These are phyloP conservation scores for Fragilariopsis cylindrus DNA, from an alignment of 108 stramenopile genomes.

Conservation along the genomic window DNA sequence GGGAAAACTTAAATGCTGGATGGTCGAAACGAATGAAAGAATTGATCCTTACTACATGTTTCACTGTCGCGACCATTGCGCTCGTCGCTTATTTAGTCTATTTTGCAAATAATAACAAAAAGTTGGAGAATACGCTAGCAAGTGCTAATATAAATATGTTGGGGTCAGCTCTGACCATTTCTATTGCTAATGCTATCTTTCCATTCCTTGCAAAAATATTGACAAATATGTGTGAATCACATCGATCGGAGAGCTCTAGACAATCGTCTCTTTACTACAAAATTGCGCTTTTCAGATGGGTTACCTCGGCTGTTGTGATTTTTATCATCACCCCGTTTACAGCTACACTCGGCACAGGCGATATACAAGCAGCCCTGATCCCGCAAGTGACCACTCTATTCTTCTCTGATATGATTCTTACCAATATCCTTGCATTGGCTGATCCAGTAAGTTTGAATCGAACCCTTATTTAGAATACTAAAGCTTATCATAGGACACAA, in stretches of 20 bases:
- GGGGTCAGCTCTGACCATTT: slow-evolving; percentile 40
- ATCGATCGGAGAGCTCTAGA: slow-evolving; percentile 64
- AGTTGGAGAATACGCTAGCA: not conserved
- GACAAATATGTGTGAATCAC: slow-evolving; percentile 59
- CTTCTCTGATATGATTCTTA: slow-evolving; percentile 78
- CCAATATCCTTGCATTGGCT: slow-evolving; percentile 53
- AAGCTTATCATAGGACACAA: no score
- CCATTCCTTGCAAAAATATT: slow-evolving; percentile 75
- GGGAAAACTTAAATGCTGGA: slow-evolving; percentile 78
- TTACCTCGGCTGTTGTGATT: slow-evolving; percentile 82
- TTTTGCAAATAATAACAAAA: not conserved
- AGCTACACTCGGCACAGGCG: slow-evolving; percentile 18
- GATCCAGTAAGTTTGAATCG: slow-evolving; percentile 34
- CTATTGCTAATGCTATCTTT: slow-evolving; percentile 69
- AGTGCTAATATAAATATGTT: not conserved
- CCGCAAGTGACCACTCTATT: slow-evolving; percentile 43
- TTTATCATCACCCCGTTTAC: slow-evolving; percentile 84
- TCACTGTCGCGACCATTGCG: slow-evolving; percentile 47
- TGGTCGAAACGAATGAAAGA: slow-evolving; percentile 41
- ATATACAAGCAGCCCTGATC: slow-evolving; percentile 30
- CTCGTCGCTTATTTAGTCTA: slow-evolving; percentile 50
- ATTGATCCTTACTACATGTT: slow-evolving; percentile 55
- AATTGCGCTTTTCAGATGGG: slow-evolving; percentile 73
- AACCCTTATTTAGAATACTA: not conserved
- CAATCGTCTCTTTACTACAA: slow-evolving; percentile 80